Percentiles rank a stretch among this genome's conserved stretches.
Conservation (phyloP, 148 eudicot genomes). For the Vaccinium corymbosum region DNA sequence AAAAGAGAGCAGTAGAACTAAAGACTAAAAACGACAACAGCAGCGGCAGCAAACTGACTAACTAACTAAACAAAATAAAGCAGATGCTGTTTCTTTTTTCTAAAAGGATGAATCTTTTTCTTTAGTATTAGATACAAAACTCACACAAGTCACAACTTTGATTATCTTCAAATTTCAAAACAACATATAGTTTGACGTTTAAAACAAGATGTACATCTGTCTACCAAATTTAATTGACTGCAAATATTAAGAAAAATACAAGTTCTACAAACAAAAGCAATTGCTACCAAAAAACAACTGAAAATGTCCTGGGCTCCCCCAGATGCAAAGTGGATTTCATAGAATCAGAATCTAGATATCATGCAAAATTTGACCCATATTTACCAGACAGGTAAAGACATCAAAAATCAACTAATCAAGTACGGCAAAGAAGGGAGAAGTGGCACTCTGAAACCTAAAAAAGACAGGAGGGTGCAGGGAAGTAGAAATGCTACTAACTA, state of each 20-base stretch:
- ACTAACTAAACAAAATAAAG: background rate
- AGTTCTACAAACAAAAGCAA: background rate
- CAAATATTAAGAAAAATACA: background rate
- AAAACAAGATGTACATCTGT: background rate
- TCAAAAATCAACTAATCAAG: background rate
- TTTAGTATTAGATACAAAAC: background rate
- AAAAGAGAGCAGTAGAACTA: background rate
- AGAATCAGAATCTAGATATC: background rate
- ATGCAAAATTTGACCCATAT: background rate
- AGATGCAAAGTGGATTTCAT: background rate
- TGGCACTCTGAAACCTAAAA: background rate
- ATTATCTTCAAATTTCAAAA: background rate
- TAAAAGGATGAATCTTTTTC: background rate
- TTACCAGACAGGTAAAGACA: background rate
- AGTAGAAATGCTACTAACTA: background rate
- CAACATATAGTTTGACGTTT: background rate
- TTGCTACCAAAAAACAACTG: background rate
- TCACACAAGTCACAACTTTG: background rate
- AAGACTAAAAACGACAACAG: background rate
- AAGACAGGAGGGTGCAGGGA: background rate
- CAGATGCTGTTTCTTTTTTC: background rate
- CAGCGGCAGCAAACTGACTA: background rate
- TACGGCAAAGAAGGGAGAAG: background rate
- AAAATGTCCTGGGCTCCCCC: too few species aligned
- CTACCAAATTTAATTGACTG: background rate